These are phyloP conservation scores for Pseudozyma pruni DNA, from an alignment of 1,284 basidiomycete species.

Conservation along the genomic window DNA sequence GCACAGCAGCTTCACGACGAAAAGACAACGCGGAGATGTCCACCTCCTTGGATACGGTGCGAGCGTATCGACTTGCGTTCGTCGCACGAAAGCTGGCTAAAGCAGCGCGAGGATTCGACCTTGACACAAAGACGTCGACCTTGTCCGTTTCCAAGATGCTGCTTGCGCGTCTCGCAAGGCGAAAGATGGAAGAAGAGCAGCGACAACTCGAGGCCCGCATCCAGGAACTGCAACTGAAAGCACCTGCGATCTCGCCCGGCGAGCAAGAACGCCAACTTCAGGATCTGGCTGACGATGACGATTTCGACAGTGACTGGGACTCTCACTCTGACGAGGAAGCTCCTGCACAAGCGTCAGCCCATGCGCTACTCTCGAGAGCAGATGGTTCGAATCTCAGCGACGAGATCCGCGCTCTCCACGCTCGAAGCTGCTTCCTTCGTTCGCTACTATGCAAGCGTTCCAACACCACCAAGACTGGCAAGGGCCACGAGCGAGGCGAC, in stretches of 20 bases:
- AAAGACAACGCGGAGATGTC: constrained; percentile 75
- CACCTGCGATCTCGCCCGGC: no score
- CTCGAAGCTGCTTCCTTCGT: constrained; percentile 27
- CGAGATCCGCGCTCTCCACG: constrained; percentile 74
- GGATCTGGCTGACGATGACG: constrained; percentile 37
- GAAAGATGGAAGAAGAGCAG: constrained; percentile 76
- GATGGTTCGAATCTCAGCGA: constrained; percentile 12
- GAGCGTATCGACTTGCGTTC: constrained; percentile 78
- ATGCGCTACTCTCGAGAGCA: not conserved
- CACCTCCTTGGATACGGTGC: constrained; percentile 70
- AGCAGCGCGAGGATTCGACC: constrained; percentile 80
- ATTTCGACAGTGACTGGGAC: constrained; percentile 35
- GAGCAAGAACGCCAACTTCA: constrained; percentile 50
- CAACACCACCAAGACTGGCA: constrained; percentile 5
- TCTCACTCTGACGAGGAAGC: constrained; percentile 12
- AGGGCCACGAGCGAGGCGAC: constrained; percentile 10
- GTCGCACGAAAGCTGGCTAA: constrained; percentile 78
- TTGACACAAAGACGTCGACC: constrained; percentile 68
- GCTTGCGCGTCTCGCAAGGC: constrained; percentile 76
- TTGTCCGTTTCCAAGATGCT: constrained; percentile 75
- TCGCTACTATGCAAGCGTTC: constrained; percentile 62
- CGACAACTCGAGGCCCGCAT: constrained; percentile 54
- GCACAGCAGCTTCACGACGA: constrained; percentile 76
- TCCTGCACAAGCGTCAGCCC: not conserved
- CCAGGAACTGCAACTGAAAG: constrained; percentile 71